Evolutionary conservation across 768 basidiomycete genomes (phyloP).

Genomic region (Kwoniella sp.): DNA sequence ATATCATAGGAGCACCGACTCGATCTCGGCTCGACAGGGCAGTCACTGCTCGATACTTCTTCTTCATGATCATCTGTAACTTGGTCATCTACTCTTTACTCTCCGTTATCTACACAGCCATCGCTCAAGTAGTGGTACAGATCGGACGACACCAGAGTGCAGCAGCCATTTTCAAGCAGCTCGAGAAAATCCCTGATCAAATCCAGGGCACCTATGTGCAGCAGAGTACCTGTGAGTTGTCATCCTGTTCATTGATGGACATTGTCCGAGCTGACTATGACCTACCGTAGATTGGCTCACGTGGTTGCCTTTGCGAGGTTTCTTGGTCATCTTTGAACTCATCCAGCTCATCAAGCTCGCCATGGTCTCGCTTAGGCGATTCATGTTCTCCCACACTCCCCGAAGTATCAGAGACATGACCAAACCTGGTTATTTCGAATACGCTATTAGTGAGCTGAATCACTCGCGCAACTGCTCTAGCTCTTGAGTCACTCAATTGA

Average conservation of each 20-base stretch:
- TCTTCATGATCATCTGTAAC: slow-evolving; percentile 91
- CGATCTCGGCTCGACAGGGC: slow-evolving; percentile 82
- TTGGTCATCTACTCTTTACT: slow-evolving; percentile 91
- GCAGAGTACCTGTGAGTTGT: slow-evolving; percentile 60
- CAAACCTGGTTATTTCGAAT: slow-evolving; percentile 45
- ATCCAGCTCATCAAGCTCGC: slow-evolving; percentile 91
- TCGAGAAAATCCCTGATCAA: slow-evolving; percentile 50
- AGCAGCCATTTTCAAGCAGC: slow-evolving; percentile 59
- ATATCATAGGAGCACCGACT: slow-evolving; percentile 62
- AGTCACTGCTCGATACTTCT: slow-evolving; percentile 87
- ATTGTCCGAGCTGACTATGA: not conserved
- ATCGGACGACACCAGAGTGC: slow-evolving; percentile 62
- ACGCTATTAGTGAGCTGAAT: slow-evolving; percentile 25
- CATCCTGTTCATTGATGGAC: not conserved
- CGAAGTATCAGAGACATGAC: slow-evolving; percentile 56
- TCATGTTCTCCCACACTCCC: slow-evolving; percentile 56
- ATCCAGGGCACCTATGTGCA: slow-evolving; percentile 88
- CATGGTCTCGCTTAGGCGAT: slow-evolving; percentile 48
- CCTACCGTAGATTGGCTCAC: slow-evolving; percentile 77
- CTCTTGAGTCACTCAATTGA: too few species aligned
- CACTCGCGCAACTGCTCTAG: too few species aligned
- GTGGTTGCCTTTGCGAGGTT: slow-evolving; percentile 91
- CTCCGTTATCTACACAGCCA: slow-evolving; percentile 72
- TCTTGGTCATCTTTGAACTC: slow-evolving; percentile 90
- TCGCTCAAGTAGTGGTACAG: slow-evolving; percentile 59